Base-by-base conservation (phyloP, 2,329 filamentous ascomycete genomes). In the Zasmidium citrigriseum region DNA sequence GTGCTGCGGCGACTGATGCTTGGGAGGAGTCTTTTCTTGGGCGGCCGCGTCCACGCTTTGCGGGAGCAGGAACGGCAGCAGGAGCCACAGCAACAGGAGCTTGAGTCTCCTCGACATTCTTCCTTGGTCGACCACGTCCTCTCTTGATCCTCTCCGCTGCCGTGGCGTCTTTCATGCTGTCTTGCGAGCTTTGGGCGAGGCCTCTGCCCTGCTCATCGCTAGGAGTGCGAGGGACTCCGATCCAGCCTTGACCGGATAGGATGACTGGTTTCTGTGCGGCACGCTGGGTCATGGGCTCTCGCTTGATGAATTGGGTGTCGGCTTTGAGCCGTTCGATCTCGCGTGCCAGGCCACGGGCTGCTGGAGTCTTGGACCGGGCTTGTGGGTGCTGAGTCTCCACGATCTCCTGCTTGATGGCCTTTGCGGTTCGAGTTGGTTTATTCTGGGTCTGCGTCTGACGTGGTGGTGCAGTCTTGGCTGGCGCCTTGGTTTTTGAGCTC, bases 221-320 rank as follows among this genome's bases (percentile, higher is more conserved):
- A 11, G 54, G 45, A 2, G 25, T 21, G 16, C 47, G 49, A 20
- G 24, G 60, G 11, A 64, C 46, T 29, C 66, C 62, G 7, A 63
- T 46, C 65, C 62, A 64, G n/a, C 67, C 64, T 53, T 55, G 55
- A 1, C 65, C 67, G 12, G 44, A 23, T 5, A 62, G 60, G 3
- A 61, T 34, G 12, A 64, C 52, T 4, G 48, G 62, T 55, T 59
- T 60, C 23, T 63, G 50, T 4, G 46, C 27, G 12, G 47, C 21
- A 2, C 21, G 23, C 14, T 46, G 23, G 22, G 48, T 12, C 21
- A 21, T 22, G 20, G 44, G 18, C 7, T 49, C 25, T 54, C 46
- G 18, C 52, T 46, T 46, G 4, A 23, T 25, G 12, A 46, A 18
- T 24, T 45, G 52, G 14, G 10, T 45, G 23, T 25, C 46, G n/a